Evolutionary conservation across 345 rosid genomes (phyloP), one percentile per base, ranked within the genome.

Genomic region (Euphorbia peplus): DNA sequence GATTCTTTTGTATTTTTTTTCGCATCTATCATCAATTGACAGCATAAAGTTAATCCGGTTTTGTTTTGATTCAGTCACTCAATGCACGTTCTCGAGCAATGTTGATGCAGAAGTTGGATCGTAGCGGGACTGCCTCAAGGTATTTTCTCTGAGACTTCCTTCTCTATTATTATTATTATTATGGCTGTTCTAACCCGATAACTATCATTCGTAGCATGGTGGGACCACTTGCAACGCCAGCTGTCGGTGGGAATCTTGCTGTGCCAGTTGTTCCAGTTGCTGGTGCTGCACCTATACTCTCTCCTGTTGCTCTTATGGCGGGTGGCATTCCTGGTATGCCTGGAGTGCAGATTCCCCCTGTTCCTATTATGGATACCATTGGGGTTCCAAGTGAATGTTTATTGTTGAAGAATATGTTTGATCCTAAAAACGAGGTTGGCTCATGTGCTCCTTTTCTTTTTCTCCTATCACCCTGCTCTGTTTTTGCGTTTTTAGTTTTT

Each of bases 61-160:
- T 28, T 66, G 30, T 56, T 70, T 35, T 60, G 60, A 78, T 83
- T 77, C 89, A 92, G 99, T 78, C 97, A 53, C 69, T 95, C 71
- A 92, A 90, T 87, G 96, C 97, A 39, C 88, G 84, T 46, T 90
- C 99, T 32, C 89, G 98, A 78, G 93, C 91, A 41, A 77, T 81
- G 69, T 87, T 95, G 70, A 95, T 95, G 98, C 88, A 77, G 80
- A 95, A 88, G 90, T 81, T 95, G 75, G 99, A 88, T 74, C 96
- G 98, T 35, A 86, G 86, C 79, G 97, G 97, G 76, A 82, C 84
- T 50, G 81, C 88, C 64, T 66, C 98, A 61, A 88, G 91, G 99
- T 95, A 83, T 73, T 9, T 42, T 16, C 32, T 13, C 67, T 63
- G 39, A 6, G 19, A 25, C 56, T 64, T 47, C 25, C 9, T 28